A percentile compares a stretch with the other conserved stretches of the same genome.
phyloP scores from a whole-genome alignment of 805 yeast species.

The Ogataea nonfermentans region DNA sequence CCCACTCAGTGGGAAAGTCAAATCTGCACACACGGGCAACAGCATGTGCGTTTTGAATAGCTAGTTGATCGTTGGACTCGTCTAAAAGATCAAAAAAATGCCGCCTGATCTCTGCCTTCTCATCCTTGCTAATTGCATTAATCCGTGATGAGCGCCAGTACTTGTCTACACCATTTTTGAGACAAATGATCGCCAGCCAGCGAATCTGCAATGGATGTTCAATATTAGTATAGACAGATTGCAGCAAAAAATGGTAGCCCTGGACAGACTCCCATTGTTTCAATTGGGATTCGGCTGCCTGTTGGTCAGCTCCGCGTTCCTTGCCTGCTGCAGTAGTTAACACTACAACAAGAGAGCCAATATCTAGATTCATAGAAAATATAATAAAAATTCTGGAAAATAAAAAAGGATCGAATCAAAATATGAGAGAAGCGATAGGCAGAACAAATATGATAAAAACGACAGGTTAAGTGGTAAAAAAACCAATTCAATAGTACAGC shows the following conservation, averaged over 20 bases:
- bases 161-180: conserved; percentile 84
- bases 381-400: conserved; percentile 1
- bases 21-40: conserved; percentile 72
- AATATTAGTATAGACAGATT: conserved; percentile 57
- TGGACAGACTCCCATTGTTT: conserved; percentile 65
- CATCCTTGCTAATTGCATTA: conserved; percentile 56
- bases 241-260: conserved; percentile 33
- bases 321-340: conserved; percentile 51
- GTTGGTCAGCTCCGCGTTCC: conserved; percentile 51
- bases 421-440: too few relatives aligned
- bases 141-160: conserved; percentile 76
- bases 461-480: too few relatives aligned
- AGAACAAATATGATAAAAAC: too few relatives aligned
- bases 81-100: conserved; percentile 55
- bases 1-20: conserved; percentile 91
- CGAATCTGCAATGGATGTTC: conserved; percentile 63
- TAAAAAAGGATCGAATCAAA: not conserved
- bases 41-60: conserved; percentile 83
- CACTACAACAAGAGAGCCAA: conserved; percentile 33
- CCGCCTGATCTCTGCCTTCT: conserved; percentile 60
- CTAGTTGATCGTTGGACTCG: conserved; percentile 71
- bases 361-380: conserved; percentile 25
- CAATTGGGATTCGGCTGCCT: conserved; percentile 66
- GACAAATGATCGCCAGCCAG: conserved; percentile 84
- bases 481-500: too few relatives aligned